Evolutionary conservation across 345 rosid genomes (phyloP).

Genomic region (Syzygium aqueum): DNA sequence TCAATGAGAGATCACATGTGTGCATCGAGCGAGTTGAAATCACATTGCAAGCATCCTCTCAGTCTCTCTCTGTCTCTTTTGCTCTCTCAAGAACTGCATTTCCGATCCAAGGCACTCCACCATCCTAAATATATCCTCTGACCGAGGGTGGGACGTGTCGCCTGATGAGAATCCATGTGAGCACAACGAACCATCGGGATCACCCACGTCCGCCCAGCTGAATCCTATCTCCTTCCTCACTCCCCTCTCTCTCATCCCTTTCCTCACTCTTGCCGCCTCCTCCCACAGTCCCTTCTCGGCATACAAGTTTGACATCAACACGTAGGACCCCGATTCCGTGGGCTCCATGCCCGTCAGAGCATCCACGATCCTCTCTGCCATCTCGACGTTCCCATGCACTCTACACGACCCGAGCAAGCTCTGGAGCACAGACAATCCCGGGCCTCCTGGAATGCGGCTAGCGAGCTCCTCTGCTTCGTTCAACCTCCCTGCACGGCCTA

Average conservation of each 20-base stretch:
- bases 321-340: constrained; percentile 58
- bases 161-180: constrained; percentile 73
- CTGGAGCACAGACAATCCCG: constrained; percentile 62
- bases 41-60: not conserved
- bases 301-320: constrained; percentile 74
- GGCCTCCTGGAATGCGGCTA: constrained; percentile 51
- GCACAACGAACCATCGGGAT: constrained; percentile 28
- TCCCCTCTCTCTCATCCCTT: constrained; percentile 60
- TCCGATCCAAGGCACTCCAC: constrained; percentile 45
- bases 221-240: constrained; percentile 75
- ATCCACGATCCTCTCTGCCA: constrained; percentile 57
- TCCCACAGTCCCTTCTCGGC: constrained; percentile 85
- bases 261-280: constrained; percentile 50
- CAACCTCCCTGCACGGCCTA: constrained; percentile 74
- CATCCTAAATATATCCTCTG: constrained; percentile 44
- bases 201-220: constrained; percentile 76
- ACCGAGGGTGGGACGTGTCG: constrained; percentile 53
- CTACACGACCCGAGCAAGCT: constrained; percentile 79
- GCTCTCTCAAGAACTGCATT: constrained; percentile 37
- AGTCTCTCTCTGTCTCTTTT: not conserved
- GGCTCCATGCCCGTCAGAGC: constrained; percentile 58
- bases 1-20: not conserved
- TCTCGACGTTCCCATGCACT: constrained; percentile 58
- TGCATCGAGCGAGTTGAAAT: not conserved
- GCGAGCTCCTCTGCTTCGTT: constrained; percentile 64